Evolutionary conservation across 163 green algal genomes (phyloP).

Genomic region (Scenedesmus sp.): DNA sequence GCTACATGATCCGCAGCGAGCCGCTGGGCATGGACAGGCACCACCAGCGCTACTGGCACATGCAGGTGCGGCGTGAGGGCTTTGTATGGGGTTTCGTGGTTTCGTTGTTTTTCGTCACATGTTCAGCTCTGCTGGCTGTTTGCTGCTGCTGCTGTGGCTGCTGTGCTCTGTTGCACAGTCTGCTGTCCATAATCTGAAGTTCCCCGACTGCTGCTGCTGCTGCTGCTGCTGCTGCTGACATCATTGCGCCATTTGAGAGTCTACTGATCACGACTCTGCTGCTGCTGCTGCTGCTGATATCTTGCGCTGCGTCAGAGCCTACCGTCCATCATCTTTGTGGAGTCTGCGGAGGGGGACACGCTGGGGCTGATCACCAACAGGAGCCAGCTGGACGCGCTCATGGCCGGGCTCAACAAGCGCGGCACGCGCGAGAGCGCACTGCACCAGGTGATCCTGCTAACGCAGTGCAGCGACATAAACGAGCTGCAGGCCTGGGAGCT

Average conservation of each 20-base stretch:
- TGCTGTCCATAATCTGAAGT: too few relatives aligned
- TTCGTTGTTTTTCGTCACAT: background rate
- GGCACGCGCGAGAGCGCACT: conserved; percentile 67
- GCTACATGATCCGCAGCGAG: conserved; percentile 60
- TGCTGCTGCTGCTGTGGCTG: background rate
- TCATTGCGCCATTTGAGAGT: too few relatives aligned
- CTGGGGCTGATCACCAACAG: conserved; percentile 61
- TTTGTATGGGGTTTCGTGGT: background rate
- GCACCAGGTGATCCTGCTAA: conserved; percentile 53
- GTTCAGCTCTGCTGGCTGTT: conserved; percentile 71
- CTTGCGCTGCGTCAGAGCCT: background rate
- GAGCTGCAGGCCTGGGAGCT: too few relatives aligned
- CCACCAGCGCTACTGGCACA: conserved; percentile 74
- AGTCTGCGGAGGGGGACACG: conserved; percentile 63
- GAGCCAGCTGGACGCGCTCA: conserved; percentile 67
- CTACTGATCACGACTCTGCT: too few relatives aligned
- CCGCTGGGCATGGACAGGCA: conserved; percentile 74
- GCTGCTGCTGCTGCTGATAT: background rate
- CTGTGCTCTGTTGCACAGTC: too few relatives aligned
- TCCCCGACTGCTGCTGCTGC: background rate
- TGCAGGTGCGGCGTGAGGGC: conserved; percentile 23
- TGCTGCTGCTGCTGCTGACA: background rate
- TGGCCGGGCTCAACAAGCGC: conserved; percentile 64
- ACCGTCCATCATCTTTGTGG: conserved; percentile 66
- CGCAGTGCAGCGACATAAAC: too few relatives aligned